These are phyloP conservation scores for Ogataea paraovalis DNA, from an alignment of 805 yeast species.

Conservation along the genomic window DNA sequence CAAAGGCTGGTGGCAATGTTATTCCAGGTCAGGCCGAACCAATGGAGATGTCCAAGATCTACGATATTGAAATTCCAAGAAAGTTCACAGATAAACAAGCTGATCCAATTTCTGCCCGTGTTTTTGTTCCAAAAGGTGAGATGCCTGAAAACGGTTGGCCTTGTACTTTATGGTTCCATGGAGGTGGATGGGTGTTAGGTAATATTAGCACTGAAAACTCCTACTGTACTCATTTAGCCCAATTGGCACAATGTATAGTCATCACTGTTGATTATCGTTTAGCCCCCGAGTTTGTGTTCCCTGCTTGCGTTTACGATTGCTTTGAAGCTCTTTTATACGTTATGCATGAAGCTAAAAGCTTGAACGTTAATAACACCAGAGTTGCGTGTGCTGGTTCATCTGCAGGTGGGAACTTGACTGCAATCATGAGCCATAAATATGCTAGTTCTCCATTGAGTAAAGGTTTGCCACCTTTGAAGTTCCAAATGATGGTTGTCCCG, in stretches of 20 bases:
- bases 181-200: slow-evolving; percentile 35
- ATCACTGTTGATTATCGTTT: slow-evolving; percentile 46
- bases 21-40: slow-evolving; percentile 29
- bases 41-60: slow-evolving; percentile 17
- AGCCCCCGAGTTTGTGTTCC: slow-evolving; percentile 48
- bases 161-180: slow-evolving; percentile 31
- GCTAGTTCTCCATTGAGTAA: slow-evolving; percentile 24
- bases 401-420: slow-evolving; percentile 41
- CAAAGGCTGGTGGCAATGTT: slow-evolving; percentile 13
- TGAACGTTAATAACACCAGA: slow-evolving; percentile 30
- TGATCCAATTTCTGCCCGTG: slow-evolving; percentile 23
- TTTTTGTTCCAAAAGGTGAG: slow-evolving; percentile 29
- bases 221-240: slow-evolving; percentile 39
- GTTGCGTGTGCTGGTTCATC: slow-evolving; percentile 44
- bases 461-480: slow-evolving; percentile 32
- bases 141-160: slow-evolving; percentile 24
- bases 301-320: slow-evolving; percentile 45
- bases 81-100: slow-evolving; percentile 26
- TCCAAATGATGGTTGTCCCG: slow-evolving; percentile 42
- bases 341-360: slow-evolving; percentile 21
- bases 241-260: slow-evolving; percentile 31
- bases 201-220: slow-evolving; percentile 34
- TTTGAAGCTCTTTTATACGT: slow-evolving; percentile 34
- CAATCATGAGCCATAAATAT: slow-evolving; percentile 31
- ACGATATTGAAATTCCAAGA: slow-evolving; percentile 24